Evolutionary conservation across 495 filamentous ascomycete species (phyloP).

Genomic region (Penicillium maclennaniae): DNA sequence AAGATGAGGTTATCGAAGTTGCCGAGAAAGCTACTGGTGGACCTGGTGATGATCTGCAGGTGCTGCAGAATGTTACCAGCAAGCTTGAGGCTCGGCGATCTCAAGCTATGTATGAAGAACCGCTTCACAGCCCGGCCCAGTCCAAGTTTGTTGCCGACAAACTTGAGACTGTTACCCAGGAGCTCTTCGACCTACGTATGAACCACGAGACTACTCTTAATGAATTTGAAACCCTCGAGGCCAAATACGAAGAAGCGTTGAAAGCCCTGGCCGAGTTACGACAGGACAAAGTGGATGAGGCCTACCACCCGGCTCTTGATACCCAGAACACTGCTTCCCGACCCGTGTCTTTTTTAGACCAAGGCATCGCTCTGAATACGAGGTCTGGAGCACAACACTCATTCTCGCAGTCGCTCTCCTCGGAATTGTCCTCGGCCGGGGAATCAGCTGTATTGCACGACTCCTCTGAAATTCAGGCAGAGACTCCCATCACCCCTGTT

Average conservation of each 20-base stretch:
- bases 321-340: slow-evolving; percentile 56
- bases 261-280: slow-evolving; percentile 69
- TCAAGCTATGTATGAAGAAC: slow-evolving; percentile 15
- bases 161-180: slow-evolving; percentile 85
- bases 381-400: slow-evolving; percentile 75
- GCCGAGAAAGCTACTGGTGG: slow-evolving; percentile 8
- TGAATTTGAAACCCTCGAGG: slow-evolving; percentile 76
- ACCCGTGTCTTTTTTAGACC: slow-evolving; percentile 90
- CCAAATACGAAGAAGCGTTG: slow-evolving; percentile 88
- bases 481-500: slow-evolving; percentile 16
- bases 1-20: slow-evolving; percentile 31
- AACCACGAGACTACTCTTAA: slow-evolving; percentile 82
- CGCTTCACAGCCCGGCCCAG: slow-evolving; percentile 69
- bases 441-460: slow-evolving; percentile 68
- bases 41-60: slow-evolving; percentile 28
- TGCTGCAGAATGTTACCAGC: slow-evolving; percentile 31
- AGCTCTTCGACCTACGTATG: slow-evolving; percentile 83
- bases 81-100: slow-evolving; percentile 24
- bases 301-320: slow-evolving; percentile 55
- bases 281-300: slow-evolving; percentile 83
- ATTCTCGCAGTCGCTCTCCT: slow-evolving; percentile 91
- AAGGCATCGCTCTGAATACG: slow-evolving; percentile 63
- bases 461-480: slow-evolving; percentile 46
- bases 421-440: slow-evolving; percentile 92
- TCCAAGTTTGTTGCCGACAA: slow-evolving; percentile 87